Base-by-base conservation (phyloP, 2,329 filamentous ascomycete genomes). In the Monosporascus cannonballus region DNA sequence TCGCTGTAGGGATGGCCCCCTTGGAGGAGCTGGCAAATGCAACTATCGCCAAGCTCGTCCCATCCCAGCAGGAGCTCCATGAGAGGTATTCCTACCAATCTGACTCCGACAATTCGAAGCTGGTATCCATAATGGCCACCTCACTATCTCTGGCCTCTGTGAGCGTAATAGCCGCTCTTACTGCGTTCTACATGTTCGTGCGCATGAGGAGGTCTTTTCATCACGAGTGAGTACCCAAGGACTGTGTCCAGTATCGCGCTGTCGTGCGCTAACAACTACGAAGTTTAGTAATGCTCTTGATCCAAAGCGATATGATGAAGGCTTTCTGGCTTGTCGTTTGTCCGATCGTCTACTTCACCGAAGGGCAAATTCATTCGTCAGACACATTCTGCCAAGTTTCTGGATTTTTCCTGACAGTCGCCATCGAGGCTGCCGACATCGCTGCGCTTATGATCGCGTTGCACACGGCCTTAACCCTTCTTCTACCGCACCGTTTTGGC, bases 121-220 rank as follows among this genome's bases (percentile, higher is more conserved):
- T 59, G 36, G 25, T 61, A 34, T 54, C 66, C 9, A 60, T 76
- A 49, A 66, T 69, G 39, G 70, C 69, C 52, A 61, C 77, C 8
- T 69, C 77, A 1, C 60, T 84, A 18, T 60, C 67, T 3, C 63
- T 73, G 24, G 71, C 75, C 4, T 69, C 73, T 1, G 54, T 83
- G 57, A 89, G 85, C 60, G 71, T 89, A 34, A 50, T 77, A 3
- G 74, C 80, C 11, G 79, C 78, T 0, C 60, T 83, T 6, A 64
- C 80, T 30, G 77, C 83, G 2, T 77, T 86, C 41, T 87, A 86
- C 69, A 90, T 85, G 84, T 90, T 92, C 64, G 73, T 81, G 53
- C 78, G 82, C 56, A 91, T 91, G 85, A 78, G 82, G 59, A 79
- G 86, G 62, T 84, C 79, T 57, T 92, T 91, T 67, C 81, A 88